Base-by-base conservation (phyloP, 1,284 basidiomycete genomes). In the Rhodofomes roseus region DNA sequence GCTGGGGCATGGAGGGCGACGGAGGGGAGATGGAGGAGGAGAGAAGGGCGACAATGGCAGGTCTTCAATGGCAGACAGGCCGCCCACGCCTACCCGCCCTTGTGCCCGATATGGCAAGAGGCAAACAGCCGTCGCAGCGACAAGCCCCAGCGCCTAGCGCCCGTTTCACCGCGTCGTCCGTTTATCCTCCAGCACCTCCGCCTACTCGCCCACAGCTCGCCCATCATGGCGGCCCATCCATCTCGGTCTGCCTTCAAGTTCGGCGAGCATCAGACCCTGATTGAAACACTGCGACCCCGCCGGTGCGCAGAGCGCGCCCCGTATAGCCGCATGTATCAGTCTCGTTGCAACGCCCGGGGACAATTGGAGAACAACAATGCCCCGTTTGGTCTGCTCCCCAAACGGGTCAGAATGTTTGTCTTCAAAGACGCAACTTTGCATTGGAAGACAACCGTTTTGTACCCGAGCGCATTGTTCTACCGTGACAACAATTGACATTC, bases 1-100 rank as follows among this genome's bases (percentile, higher is more conserved):
- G 60, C 50, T 58, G 57, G 43, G 62, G 60, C 64, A 66, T 66
- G 54, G 61, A 59, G 61, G 61, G 61, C 62, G 54, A 43, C 25
- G 56, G 50, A n/a, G 39, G 31, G 23, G 52, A 20, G 31, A 40
- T 22, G 40, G 52, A 27, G 23, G 20, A 9, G 31, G 16, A 54
- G 43, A 23, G 54, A 37, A 46, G 54, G 40, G 37, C 39, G 22
- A 52, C 31, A 36, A 37, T 36, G 50, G 34, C 50, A 18, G 20
- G 31, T 52, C 50, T 52, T 52, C 50, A 52, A 9, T 52, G 50
- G 14, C 50, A 52, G 31, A 7, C 4, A 52, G 50, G n/a, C 34
- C 50, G 50, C 50, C 34, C 50, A 52, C 50, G 31, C 50, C 14
- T 40, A 20, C 53, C 60, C 56, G 60, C 60, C 60, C 60, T 61